A percentile compares a stretch with the other conserved stretches of the same genome.
These are phyloP conservation scores for Pichia sp. DNA, from an alignment of 1,139 yeast species.

Conservation along the genomic window DNA sequence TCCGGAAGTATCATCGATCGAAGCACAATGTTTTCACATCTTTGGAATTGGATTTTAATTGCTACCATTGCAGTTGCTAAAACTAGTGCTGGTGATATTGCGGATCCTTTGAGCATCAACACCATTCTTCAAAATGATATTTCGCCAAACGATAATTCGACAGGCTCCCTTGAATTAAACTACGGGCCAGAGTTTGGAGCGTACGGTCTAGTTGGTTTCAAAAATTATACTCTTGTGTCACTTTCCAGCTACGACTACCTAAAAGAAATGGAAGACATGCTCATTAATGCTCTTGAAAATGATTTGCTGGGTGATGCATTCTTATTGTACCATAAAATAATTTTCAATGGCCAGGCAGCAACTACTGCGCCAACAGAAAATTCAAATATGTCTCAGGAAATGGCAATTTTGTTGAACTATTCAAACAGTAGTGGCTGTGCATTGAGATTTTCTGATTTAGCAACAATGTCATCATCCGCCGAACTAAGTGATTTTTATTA, in stretches of 20 bases:
- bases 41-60: not conserved
- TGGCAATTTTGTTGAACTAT: not conserved
- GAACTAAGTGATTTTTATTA: not conserved
- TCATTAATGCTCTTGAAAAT: not conserved
- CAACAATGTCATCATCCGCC: not conserved
- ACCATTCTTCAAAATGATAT: not conserved
- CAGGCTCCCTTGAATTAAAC: not conserved
- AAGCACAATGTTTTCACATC: not conserved
- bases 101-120: not conserved
- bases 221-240: not conserved
- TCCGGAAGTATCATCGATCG: not conserved
- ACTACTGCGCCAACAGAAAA: not conserved
- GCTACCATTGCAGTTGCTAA: not conserved
- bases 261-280: not conserved
- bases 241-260: not conserved
- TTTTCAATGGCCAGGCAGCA: not conserved
- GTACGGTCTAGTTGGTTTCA: not conserved
- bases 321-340: not conserved
- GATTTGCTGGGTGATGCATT: not conserved
- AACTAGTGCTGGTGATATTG: not conserved
- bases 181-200: not conserved
- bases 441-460: not conserved
- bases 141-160: not conserved
- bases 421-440: not conserved
- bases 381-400: not conserved